Evolutionary conservation across 805 yeast genomes (phyloP).

Genomic region (Candida tallmaniae): DNA sequence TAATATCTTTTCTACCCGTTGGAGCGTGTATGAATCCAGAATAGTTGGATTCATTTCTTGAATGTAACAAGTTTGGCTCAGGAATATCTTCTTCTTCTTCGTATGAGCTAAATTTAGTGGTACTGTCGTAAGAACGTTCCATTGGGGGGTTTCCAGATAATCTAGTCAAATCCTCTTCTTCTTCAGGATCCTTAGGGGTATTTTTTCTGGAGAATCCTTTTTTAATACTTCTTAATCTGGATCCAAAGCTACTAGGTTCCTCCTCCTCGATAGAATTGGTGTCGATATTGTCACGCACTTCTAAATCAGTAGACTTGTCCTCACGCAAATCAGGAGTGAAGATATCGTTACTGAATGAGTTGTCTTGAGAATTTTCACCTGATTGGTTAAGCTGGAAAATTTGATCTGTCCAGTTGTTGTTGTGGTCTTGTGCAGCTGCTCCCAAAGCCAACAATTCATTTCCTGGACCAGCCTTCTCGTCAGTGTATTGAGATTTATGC

Average conservation of each 20-base stretch:
- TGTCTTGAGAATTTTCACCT: slow-evolving; percentile 14
- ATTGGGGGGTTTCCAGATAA: slow-evolving; percentile 22
- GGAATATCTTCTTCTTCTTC: slow-evolving; percentile 5
- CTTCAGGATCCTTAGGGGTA: slow-evolving; percentile 18
- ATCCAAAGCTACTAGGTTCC: slow-evolving; percentile 24
- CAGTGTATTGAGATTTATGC: slow-evolving; percentile 9
- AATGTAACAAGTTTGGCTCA: slow-evolving; percentile 14
- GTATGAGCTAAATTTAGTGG: no score
- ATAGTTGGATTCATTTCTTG: slow-evolving; percentile 21
- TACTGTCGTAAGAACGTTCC: slow-evolving; percentile 13
- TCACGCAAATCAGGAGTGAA: slow-evolving; percentile 31
- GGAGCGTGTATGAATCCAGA: slow-evolving; percentile 17
- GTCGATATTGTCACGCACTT: slow-evolving; percentile 6
- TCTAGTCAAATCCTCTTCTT: slow-evolving; percentile 16
- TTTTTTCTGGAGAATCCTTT: slow-evolving; percentile 34
- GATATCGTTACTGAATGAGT: slow-evolving; percentile 15
- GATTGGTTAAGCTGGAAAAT: slow-evolving; percentile 41
- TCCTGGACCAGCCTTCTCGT: slow-evolving; percentile 22
- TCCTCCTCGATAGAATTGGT: slow-evolving; percentile 10
- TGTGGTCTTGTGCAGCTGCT: slow-evolving; percentile 76
- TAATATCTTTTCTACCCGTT: slow-evolving; percentile 21
- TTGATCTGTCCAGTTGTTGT: slow-evolving; percentile 67
- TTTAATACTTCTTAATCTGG: slow-evolving; percentile 34
- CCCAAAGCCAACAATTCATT: slow-evolving; percentile 72
- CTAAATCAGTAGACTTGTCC: slow-evolving; percentile 14